Conservation (phyloP, 2,329 filamentous ascomycete species). For the Capronia epimyces region DNA sequence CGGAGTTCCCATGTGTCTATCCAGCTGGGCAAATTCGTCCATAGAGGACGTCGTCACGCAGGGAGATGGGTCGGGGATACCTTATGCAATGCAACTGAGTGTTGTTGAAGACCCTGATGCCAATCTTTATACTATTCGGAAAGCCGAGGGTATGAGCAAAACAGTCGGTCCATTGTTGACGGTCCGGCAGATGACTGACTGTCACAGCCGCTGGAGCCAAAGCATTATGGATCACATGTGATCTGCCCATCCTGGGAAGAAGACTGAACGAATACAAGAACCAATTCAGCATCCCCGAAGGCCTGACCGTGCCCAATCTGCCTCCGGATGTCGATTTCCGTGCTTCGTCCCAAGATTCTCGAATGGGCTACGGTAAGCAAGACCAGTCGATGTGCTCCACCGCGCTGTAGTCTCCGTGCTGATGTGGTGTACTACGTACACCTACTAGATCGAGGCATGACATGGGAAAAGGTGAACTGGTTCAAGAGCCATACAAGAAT, state of each 20-base stretch:
- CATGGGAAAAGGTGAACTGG: neutral
- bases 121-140: slow-evolving; percentile 37
- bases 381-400: neutral
- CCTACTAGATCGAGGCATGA: neutral
- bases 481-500: neutral
- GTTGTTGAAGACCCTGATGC: slow-evolving; percentile 43
- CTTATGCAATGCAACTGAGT: slow-evolving; percentile 46
- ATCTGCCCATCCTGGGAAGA: neutral
- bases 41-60: slow-evolving; percentile 44
- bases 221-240: neutral
- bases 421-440: too few species aligned
- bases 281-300: neutral
- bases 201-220: neutral
- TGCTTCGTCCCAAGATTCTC: neutral
- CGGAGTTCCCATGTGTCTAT: slow-evolving; percentile 46
- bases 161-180: neutral
- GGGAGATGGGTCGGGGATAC: slow-evolving; percentile 24
- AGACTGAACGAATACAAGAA: neutral
- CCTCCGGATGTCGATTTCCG: neutral
- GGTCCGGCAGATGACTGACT: neutral
- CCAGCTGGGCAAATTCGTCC: slow-evolving; percentile 42
- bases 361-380: neutral
- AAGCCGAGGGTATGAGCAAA: slow-evolving; percentile 35
- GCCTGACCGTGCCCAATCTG: neutral
- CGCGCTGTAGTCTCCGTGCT: neutral